These are phyloP conservation scores for Fraxinus excelsior DNA, from an alignment of 257 asterid species.

Conservation along the genomic window DNA sequence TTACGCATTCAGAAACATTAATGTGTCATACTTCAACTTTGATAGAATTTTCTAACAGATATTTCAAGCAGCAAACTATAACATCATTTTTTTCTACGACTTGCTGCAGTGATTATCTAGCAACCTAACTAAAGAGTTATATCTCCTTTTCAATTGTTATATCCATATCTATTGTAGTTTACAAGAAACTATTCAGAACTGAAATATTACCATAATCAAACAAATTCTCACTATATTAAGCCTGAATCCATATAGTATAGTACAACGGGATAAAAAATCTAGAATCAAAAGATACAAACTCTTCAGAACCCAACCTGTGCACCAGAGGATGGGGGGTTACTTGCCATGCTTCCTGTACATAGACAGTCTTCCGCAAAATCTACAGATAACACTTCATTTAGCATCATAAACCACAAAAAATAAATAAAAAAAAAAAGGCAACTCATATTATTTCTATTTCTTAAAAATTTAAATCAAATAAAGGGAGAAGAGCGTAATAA, in stretches of 20 bases:
- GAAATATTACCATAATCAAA: background rate
- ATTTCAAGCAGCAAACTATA: conserved; percentile 1
- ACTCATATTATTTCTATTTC: background rate
- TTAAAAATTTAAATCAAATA: background rate
- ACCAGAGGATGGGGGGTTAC: conserved; percentile 81
- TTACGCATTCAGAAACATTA: background rate
- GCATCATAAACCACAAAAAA: background rate
- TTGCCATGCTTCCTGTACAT: conserved; percentile 57
- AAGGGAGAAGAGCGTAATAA: background rate
- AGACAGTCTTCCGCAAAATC: conserved; percentile 26
- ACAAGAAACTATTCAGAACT: background rate
- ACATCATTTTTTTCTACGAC: background rate
- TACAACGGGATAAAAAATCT: background rate
- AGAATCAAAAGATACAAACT: background rate
- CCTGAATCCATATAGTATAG: background rate
- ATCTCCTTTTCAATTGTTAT: background rate
- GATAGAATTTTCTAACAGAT: background rate
- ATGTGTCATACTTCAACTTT: background rate
- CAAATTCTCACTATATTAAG: background rate
- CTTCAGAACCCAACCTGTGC: conserved; percentile 53
- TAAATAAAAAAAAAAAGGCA: background rate
- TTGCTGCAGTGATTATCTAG: background rate
- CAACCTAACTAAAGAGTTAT: background rate
- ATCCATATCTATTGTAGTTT: background rate
- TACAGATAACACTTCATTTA: conserved; percentile 18